Base-by-base conservation (phyloP, 169 alveolate species). In the Eimeria zaria region DNA sequence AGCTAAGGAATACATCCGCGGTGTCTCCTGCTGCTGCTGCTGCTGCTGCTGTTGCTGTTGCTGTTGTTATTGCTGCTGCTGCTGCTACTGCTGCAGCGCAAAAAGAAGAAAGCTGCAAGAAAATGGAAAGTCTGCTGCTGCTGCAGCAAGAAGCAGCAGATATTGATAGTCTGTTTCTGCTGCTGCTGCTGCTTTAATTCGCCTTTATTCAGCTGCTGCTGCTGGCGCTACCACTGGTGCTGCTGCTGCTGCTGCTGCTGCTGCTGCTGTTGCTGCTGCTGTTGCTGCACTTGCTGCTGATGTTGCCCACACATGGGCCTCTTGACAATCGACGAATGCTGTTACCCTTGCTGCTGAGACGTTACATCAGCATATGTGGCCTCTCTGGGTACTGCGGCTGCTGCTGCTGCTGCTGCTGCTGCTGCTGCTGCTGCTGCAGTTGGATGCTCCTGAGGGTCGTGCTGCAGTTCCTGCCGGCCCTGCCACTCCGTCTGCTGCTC, bases 1-100 rank as follows among this genome's bases (percentile, higher is more conserved):
- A 18, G 88, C 88, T 48, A 46, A 2, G 30, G 62, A 46, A 12
- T 11, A 46, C 62, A 46, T 46, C 55, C 27, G 64, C 44, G 20
- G 41, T 4, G 18, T 7, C 36, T 46, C 12, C 88, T 39, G 88
- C 88, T 76, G 88, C 88, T 16, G 88, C 88, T 16, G 88, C 64
- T 16, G 88, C 64, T 16, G 88, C 64, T 16, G 64, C 36, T 76
- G 88, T 46, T 76, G 88, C 88, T 76, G 64, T 74, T 81, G 90
- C 24, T 39, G 90, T 74, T 48, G 58, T 11, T 48, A 36, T 12
- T 46, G 36, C 64, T 76, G 89, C 60, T 74, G 85, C 85, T 74
- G 85, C 85, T 74, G 85, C 60, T 11, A 36, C 30, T 11, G 89
- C 89, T 80, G 71, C 55, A 2, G 18, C 71, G 8, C 71, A 6